Conservation (phyloP, 495 filamentous ascomycete species). For the Xylaria castorea region DNA sequence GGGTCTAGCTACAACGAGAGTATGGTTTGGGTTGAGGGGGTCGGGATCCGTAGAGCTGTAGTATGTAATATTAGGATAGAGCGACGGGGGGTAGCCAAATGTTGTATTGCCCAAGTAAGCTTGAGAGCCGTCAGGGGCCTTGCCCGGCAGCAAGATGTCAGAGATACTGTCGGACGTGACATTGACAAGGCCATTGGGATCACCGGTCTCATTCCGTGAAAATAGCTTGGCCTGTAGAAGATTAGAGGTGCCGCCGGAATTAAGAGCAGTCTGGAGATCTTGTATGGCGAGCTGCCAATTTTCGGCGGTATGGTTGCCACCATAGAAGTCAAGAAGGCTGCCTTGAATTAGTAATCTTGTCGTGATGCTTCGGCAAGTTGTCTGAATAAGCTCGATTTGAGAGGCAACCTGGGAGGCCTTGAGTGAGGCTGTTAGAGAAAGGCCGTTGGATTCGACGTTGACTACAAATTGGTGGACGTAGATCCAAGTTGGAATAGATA, state of each 20-base stretch:
- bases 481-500: conserved; percentile 64
- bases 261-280: conserved; percentile 70
- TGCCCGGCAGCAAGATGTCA: conserved; percentile 64
- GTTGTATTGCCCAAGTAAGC: conserved; percentile 64
- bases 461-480: conserved; percentile 79
- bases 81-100: conserved; percentile 67
- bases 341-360: conserved; percentile 72
- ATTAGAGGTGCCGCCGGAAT: conserved; percentile 55
- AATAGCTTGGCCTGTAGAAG: conserved; percentile 72
- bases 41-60: conserved; percentile 47
- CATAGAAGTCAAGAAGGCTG: conserved; percentile 67
- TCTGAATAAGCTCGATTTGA: conserved; percentile 75
- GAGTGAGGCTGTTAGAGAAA: conserved; percentile 80
- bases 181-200: conserved; percentile 60
- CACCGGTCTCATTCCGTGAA: conserved; percentile 67
- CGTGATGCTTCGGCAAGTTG: conserved; percentile 68
- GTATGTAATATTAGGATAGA: conserved; percentile 81
- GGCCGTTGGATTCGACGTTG: conserved; percentile 60
- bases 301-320: conserved; percentile 52
- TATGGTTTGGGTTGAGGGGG: conserved; percentile 44
- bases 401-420: conserved; percentile 83
- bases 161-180: conserved; percentile 57
- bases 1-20: conserved; percentile 46
- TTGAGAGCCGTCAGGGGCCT: conserved; percentile 59
- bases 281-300: conserved; percentile 62